Conservation (phyloP, 495 filamentous ascomycete species). For the Platismatia glauca region DNA sequence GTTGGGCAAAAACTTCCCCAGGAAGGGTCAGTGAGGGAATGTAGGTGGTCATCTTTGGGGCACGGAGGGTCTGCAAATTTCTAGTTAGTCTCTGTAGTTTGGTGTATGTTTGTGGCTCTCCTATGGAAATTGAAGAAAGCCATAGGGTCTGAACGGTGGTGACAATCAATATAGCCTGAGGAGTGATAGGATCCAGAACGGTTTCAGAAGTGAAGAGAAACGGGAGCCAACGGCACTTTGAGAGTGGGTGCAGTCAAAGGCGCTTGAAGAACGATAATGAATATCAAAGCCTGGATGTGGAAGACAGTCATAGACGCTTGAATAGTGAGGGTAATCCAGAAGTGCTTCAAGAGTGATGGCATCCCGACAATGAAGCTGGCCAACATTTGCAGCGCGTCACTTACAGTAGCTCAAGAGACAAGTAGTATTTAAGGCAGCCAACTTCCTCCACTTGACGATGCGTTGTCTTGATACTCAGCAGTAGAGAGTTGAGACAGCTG, state of each 20-base stretch:
- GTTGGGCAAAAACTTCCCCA: constrained; percentile 49
- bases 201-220: neutral
- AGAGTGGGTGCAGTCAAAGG: neutral
- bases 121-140: neutral
- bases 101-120: neutral
- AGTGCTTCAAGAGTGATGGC: neutral
- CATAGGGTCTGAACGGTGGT: neutral
- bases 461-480: neutral
- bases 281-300: neutral
- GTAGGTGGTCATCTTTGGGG: constrained; percentile 55
- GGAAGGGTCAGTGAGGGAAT: constrained; percentile 56
- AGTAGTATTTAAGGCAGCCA: neutral
- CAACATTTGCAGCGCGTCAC: neutral
- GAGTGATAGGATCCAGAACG: neutral
- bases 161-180: neutral
- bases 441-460: neutral
- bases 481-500: neutral
- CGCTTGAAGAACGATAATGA: neutral
- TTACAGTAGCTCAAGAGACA: neutral
- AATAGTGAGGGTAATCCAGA: neutral
- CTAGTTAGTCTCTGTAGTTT: neutral
- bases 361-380: neutral
- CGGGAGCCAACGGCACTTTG: neutral
- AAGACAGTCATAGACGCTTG: neutral
- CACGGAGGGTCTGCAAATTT: neutral